Base-by-base conservation (phyloP, 192 early-diverging fungal genomes). In the Paraglomus occultum region DNA sequence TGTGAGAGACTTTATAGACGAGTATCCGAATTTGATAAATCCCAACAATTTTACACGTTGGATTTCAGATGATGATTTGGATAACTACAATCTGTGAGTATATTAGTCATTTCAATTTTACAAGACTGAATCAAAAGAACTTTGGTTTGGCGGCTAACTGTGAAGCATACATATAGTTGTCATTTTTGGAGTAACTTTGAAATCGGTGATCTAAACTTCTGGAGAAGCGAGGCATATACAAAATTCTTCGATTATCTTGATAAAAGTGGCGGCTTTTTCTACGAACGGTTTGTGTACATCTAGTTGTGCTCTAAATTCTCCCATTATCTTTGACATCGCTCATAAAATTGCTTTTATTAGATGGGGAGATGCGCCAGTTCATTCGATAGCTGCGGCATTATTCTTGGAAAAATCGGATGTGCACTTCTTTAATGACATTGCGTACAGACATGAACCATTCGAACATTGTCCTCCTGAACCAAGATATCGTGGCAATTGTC, bases 161-260 rank as follows among this genome's bases (percentile, higher is more conserved):
- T 31, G 15, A 48, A 31, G 12, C 9, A 38, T 15, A 1, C 14
- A 48, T 48, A 38, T 64, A 72, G 79, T 8, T 91, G 87, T 72
- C 88, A 91, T 65, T 90, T 88, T 60, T 93, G 93, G 92, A 87
- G 86, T 49, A 95, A 95, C 63, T 95, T 95, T 80, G 94, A 95
- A 75, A 94, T 95, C 64, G 91, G 81, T 39, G 78, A 87, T 64
- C 71, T 92, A 58, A 80, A 88, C 12, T 85, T 94, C 60, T 90
- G 88, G 67, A 75, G 89, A 51, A 86, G 83, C 67, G 70, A 83
- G 18, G 82, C 79, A 0, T 93, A 93, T 73, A 75, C 79, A 47
- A 80, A 83, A 23, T 92, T 82, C 51, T 86, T 86, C 59, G 75
- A 82, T 22, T 83, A 86, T 46, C 76, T 95, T 31, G 94, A 95